Conservation (phyloP, 306 rosid genomes). For the Cucumis melo region DNA sequence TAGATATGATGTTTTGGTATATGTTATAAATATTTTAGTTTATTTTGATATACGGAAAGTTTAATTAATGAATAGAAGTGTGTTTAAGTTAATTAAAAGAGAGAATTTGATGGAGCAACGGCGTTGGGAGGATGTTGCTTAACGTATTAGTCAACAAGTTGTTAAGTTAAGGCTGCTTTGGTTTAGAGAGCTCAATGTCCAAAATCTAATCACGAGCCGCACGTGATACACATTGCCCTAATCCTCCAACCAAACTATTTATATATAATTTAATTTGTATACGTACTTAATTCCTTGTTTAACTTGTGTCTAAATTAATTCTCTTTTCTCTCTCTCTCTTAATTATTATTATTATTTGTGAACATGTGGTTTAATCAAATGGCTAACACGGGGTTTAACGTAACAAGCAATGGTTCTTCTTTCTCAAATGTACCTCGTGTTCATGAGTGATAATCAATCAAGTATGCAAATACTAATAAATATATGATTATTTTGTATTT, state of each 20-base stretch:
- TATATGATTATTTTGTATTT: too few species aligned
- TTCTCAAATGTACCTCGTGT: neutral
- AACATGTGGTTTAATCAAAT: neutral
- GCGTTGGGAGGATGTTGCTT: constrained; percentile 67
- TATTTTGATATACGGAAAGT: too few species aligned
- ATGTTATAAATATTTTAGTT: too few species aligned
- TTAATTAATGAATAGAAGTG: too few species aligned
- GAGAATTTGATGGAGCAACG: constrained; percentile 29
- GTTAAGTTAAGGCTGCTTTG: neutral
- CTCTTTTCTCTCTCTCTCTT: too few species aligned
- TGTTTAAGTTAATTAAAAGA: too few species aligned
- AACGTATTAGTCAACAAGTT: constrained; percentile 40
- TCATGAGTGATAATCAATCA: neutral
- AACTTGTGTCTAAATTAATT: neutral
- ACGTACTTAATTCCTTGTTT: neutral
- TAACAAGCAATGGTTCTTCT: neutral
- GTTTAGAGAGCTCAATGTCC: neutral
- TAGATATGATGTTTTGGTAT: too few species aligned
- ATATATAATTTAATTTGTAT: neutral
- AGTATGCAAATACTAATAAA: too few species aligned
- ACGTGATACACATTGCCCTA: neutral
- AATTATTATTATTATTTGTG: neutral
- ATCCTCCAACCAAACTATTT: neutral
- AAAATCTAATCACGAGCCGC: constrained; percentile 1
- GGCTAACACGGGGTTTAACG: neutral